Base-by-base conservation (phyloP, 1,284 basidiomycete species). In the Leccinum angustisporum region DNA sequence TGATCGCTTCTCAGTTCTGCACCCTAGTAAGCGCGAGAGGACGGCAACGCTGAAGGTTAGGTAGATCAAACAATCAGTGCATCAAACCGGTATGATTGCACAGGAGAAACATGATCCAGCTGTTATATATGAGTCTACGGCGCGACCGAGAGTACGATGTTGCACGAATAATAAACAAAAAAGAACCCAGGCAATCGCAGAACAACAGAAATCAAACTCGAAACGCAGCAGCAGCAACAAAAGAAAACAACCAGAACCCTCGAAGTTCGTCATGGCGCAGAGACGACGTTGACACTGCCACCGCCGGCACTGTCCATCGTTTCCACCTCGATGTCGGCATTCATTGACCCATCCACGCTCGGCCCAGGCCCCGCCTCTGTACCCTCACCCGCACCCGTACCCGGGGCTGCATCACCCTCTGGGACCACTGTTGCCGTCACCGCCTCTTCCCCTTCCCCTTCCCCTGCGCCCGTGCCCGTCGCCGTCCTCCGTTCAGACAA, bases 201-300 rank as follows among this genome's bases (percentile, higher is more conserved):
- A 8, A 21, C 46, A 21, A 13, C 18, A 21, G 18, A 21, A 13
- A 21, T 21, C 18, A 48, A 21, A 48, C 46, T 21, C 9, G 18
- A 21, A 21, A 21, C n/a, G n/a, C n/a, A n/a, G 11, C 1, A 48
- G 6, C 18, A 48, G 21, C 13, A 48, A 18, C 9, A 9, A 13
- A 6, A 11, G 18, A 48, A 48, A 18, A 13, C 46, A 48, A 48
- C 48, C 53, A 11, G 10, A 54, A 51, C 9, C 31, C 27, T 27
- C 6, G 27, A 40, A 7, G 38, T 27, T 30, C 6, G 57, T 68
- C 66, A 71, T 46, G 70, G 59, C 5, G 31, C 36, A n/a, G 57
- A 21, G 10, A 14, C 34, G 16, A 52, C 46, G 52, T 30, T 14
- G 13, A 54, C 31, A 5, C 11, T 30, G 1, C 43, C 60, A 14